phyloP scores from a whole-genome alignment of 2,329 filamentous ascomycete genomes.

The Dactylellina sp. region DNA sequence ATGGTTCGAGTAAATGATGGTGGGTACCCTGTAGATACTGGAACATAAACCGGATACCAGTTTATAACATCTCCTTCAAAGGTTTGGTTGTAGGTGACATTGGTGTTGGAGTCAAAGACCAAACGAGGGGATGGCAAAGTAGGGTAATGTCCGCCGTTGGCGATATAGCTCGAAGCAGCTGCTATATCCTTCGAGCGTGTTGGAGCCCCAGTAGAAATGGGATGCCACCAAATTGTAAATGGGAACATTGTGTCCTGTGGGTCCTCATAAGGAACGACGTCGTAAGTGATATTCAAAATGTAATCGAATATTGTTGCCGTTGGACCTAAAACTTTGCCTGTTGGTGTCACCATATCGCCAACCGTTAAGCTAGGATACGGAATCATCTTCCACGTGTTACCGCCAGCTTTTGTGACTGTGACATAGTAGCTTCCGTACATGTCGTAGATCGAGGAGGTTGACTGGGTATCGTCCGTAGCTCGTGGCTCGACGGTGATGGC shows the following conservation, averaged over 20 bases:
- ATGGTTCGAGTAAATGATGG: slow-evolving; percentile 23
- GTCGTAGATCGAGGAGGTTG: slow-evolving; percentile 24
- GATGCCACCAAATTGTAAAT: slow-evolving; percentile 12
- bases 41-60: slow-evolving; percentile 19
- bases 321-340: slow-evolving; percentile 4
- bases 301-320: slow-evolving; percentile 25
- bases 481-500: slow-evolving; percentile 12
- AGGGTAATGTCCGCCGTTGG: slow-evolving; percentile 6
- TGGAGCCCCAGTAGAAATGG: slow-evolving; percentile 28
- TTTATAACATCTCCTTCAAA: slow-evolving; percentile 25
- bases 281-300: slow-evolving; percentile 28
- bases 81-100: slow-evolving; percentile 46
- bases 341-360: background rate
- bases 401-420: slow-evolving; percentile 34
- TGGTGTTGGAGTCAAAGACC: slow-evolving; percentile 42
- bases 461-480: background rate
- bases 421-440: background rate
- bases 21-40: slow-evolving; percentile 23
- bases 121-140: slow-evolving; percentile 18
- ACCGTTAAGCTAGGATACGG: background rate
- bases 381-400: slow-evolving; percentile 23
- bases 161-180: slow-evolving; percentile 12
- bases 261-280: slow-evolving; percentile 29
- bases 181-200: slow-evolving; percentile 28
- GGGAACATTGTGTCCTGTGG: background rate